These are phyloP conservation scores for Agaricus bisporus DNA, from an alignment of 768 basidiomycete species.

Conservation along the genomic window DNA sequence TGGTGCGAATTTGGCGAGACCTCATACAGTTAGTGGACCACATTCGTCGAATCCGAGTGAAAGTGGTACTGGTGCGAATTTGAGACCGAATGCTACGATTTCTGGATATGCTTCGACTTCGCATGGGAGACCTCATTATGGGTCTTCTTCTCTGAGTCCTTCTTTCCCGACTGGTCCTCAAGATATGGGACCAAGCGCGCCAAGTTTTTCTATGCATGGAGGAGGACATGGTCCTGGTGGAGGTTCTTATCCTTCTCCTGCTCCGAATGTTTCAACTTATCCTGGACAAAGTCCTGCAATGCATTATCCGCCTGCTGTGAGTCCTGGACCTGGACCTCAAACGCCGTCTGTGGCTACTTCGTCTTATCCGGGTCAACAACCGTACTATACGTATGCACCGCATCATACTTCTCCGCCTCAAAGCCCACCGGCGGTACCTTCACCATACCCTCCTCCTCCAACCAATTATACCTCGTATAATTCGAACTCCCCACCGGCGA, in stretches of 20 bases:
- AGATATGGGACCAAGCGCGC: neutral
- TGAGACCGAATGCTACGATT: conserved; percentile 21
- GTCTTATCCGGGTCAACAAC: conserved; percentile 9
- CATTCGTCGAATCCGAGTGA: conserved; percentile 9
- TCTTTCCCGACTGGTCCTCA: neutral
- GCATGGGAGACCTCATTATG: conserved; percentile 7
- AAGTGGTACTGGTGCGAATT: conserved; percentile 12
- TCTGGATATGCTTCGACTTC: conserved; percentile 7
- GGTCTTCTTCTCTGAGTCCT: conserved; percentile 1
- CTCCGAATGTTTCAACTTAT: neutral
- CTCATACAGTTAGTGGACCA: conserved; percentile 22
- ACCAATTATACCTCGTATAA: too few relatives aligned
- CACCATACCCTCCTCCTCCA: neutral
- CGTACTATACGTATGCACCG: conserved; percentile 7
- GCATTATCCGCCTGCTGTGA: neutral
- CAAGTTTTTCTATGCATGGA: neutral
- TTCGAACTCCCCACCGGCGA: conserved; percentile 9
- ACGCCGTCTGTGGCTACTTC: neutral
- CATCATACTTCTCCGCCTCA: conserved; percentile 17
- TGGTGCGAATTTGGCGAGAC: conserved; percentile 28
- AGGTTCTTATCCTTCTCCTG: neutral
- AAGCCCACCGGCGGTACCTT: conserved; percentile 15
- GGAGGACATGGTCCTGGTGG: conserved; percentile 1
- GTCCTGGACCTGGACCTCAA: neutral
- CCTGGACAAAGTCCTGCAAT: conserved; percentile 2